Conservation (phyloP, 768 basidiomycete genomes). For the Myochromella boudieri region DNA sequence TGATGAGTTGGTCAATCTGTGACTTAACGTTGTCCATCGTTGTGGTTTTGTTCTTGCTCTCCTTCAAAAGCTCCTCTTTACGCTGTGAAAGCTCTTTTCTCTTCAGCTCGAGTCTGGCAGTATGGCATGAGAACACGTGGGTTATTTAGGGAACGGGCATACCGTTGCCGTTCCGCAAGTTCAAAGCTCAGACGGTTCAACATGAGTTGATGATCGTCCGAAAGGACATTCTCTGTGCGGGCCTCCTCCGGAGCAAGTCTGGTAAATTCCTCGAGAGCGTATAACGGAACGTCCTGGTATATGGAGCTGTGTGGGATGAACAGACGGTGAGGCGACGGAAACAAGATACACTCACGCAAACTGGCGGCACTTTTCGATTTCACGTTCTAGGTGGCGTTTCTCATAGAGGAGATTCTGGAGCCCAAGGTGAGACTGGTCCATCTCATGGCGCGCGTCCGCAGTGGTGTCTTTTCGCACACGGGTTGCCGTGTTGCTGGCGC, state of each 20-base stretch:
- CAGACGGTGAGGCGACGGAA: background rate
- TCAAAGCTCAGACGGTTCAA: conserved; percentile 86
- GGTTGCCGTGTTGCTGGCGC: conserved; percentile 68
- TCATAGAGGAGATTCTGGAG: conserved; percentile 89
- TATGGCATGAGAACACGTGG: conserved; percentile 10
- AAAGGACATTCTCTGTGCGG: conserved; percentile 56
- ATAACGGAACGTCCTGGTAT: conserved; percentile 83
- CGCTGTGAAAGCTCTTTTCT: conserved; percentile 65
- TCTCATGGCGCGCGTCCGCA: conserved; percentile 78
- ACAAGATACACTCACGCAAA: conserved; percentile 67
- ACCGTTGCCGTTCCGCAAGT: conserved; percentile 87
- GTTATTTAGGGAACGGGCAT: conserved; percentile 16
- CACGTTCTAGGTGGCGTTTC: conserved; percentile 85
- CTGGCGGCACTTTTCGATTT: conserved; percentile 91
- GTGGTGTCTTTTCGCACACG: conserved; percentile 68
- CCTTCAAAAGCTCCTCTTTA: conserved; percentile 80
- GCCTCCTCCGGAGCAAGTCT: conserved; percentile 68
- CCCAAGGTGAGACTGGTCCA: conserved; percentile 87
- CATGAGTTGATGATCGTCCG: conserved; percentile 82
- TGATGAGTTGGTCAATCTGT: conserved; percentile 75
- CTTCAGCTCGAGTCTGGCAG: conserved; percentile 64
- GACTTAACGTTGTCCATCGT: conserved; percentile 78
- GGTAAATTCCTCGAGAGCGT: conserved; percentile 67
- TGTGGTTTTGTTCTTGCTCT: conserved; percentile 70
- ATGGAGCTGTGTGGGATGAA: conserved; percentile 56